Evolutionary conservation across 768 basidiomycete genomes (phyloP).

Genomic region (Rhizopogon sp.): DNA sequence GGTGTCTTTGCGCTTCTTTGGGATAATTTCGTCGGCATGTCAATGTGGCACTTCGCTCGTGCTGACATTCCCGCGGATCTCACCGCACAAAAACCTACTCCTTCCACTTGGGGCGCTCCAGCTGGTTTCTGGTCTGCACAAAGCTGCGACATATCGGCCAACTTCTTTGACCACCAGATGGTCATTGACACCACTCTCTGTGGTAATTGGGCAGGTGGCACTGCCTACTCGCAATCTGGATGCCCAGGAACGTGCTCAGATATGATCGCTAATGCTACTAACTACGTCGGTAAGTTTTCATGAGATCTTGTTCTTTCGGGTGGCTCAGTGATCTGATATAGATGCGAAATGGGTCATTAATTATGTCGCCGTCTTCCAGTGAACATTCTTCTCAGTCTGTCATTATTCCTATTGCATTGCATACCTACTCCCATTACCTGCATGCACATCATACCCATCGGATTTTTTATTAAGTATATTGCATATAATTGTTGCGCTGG

Average conservation of each 20-base stretch:
- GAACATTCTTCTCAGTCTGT: neutral
- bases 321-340: constrained; percentile 15
- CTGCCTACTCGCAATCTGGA: constrained; percentile 22
- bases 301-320: neutral
- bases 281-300: constrained; percentile 41
- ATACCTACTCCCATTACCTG: neutral
- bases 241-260: constrained; percentile 41
- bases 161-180: constrained; percentile 50
- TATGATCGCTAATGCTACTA: constrained; percentile 49
- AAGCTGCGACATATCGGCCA: constrained; percentile 42
- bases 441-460: neutral
- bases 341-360: constrained; percentile 55
- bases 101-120: constrained; percentile 47
- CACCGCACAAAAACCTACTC: constrained; percentile 37
- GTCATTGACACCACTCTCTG: constrained; percentile 35
- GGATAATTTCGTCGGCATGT: constrained; percentile 42
- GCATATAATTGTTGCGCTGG: constrained; percentile 1
- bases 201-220: constrained; percentile 22
- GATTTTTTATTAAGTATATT: neutral
- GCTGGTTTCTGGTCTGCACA: constrained; percentile 45
- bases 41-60: constrained; percentile 52
- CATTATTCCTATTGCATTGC: neutral
- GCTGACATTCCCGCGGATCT: constrained; percentile 50
- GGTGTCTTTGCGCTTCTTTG: constrained; percentile 57
- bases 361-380: constrained; percentile 50